phyloP scores from a whole-genome alignment of 2,329 filamentous ascomycete genomes.

The Trichothecium roseum region DNA sequence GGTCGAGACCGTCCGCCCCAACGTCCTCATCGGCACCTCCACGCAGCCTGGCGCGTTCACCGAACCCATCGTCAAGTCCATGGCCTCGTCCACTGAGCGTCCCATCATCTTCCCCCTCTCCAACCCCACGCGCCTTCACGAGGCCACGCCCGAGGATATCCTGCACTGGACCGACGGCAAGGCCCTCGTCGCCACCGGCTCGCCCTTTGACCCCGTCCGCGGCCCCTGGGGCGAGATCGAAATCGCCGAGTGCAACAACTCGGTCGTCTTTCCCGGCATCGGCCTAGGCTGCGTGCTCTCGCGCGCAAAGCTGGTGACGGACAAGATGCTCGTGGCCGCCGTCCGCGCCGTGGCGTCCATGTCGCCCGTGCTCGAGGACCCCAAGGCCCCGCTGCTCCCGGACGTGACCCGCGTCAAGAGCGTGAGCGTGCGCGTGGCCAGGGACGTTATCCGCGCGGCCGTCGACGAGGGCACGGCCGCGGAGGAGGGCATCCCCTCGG shows the following conservation, averaged over 20 bases:
- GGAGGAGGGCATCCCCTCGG: slow-evolving; percentile 51
- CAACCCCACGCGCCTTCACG: slow-evolving; percentile 76
- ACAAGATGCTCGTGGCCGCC: slow-evolving; percentile 74
- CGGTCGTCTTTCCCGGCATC: slow-evolving; percentile 75
- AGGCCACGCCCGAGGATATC: slow-evolving; percentile 68
- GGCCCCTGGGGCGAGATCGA: slow-evolving; percentile 42
- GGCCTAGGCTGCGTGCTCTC: slow-evolving; percentile 69
- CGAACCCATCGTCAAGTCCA: slow-evolving; percentile 60
- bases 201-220: slow-evolving; percentile 67
- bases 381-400: slow-evolving; percentile 58
- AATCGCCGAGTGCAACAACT: slow-evolving; percentile 80
- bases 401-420: slow-evolving; percentile 65
- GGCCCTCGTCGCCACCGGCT: slow-evolving; percentile 73
- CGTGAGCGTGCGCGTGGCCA: slow-evolving; percentile 69
- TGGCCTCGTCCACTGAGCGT: slow-evolving; percentile 61
- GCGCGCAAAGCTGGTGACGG: slow-evolving; percentile 55
- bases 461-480: slow-evolving; percentile 58
- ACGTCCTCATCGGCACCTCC: slow-evolving; percentile 76
- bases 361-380: slow-evolving; percentile 57
- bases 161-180: slow-evolving; percentile 69
- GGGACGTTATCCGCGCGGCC: slow-evolving; percentile 62
- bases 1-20: slow-evolving; percentile 61
- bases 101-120: slow-evolving; percentile 77
- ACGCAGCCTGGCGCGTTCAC: slow-evolving; percentile 71
- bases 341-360: slow-evolving; percentile 61